Evolutionary conservation across 805 yeast genomes (phyloP), one percentile per base, ranked within the genome.

Genomic region (Hanseniaspora taiwanica): DNA sequence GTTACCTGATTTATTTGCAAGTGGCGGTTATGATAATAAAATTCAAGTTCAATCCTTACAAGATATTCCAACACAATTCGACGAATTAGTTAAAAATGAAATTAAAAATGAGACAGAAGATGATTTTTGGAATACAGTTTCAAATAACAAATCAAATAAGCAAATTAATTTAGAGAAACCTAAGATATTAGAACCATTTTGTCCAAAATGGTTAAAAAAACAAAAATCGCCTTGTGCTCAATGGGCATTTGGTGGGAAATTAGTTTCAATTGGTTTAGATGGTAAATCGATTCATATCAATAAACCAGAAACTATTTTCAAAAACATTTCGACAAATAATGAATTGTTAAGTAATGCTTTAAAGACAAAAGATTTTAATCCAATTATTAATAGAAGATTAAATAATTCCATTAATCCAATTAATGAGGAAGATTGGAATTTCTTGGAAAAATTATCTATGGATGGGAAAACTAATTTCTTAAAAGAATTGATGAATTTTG

Each of bases 221-320:
- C 8, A 19, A 10, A 31, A 27, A 13, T 68, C 73, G 4, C 68
- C 79, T 37, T 95, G 80, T 12, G 65, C 76, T 2, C 55, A 53
- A 17, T 91, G 93, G 69, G 97, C 94, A 0, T 89, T 86, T 63
- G 98, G 98, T 45, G 94, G 95, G 40, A 85, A 84, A 62, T 58
- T 91, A 32, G 87, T 81, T 3, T 58, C 67, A 10, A 75, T 79
- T 23, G 51, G 58, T 27, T 61, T 64, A 8, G 65, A 60, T 39
- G 63, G 67, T 8, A 60, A 59, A 39, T 63, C 65, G 37, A 67
- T 66, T 17, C 54, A 53, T 2, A 55, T 59, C 20, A 47, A 48
- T 13, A 60, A 46, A 51, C 68, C 50, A 65, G 75, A 21, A 42
- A 35, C 59, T 6, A 57, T 75, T 16, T 56, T 58, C 19, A 62